Percentiles rank a stretch among this genome's conserved stretches.
phyloP scores from a whole-genome alignment of 2,329 filamentous ascomycete genomes.

The Pseudohalonectria lignicola region DNA sequence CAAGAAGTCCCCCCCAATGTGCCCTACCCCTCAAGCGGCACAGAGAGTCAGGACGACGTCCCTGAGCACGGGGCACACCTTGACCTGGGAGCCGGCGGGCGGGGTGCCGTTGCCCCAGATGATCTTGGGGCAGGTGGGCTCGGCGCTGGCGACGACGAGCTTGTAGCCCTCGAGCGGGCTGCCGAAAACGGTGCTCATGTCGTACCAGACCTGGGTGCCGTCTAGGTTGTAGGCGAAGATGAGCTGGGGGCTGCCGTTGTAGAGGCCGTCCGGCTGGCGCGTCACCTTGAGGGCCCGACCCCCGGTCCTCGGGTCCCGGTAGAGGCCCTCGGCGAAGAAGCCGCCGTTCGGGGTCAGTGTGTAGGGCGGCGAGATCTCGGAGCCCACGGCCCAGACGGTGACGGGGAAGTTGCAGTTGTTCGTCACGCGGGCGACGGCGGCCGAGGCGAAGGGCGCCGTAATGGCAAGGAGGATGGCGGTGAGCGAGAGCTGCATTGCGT shows the following conservation, averaged over 20 bases:
- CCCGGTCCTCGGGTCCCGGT: conserved; percentile 22
- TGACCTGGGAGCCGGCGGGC: conserved; percentile 24
- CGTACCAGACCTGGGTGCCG: conserved; percentile 23
- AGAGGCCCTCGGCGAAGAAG: conserved; percentile 20
- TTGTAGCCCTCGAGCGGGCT: conserved; percentile 22
- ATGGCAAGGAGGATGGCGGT: conserved; percentile 12
- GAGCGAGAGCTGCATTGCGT: conserved; percentile 12
- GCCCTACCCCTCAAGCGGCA: conserved; percentile 15
- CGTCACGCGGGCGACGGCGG: conserved; percentile 17
- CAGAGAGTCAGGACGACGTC: conserved; percentile 25
- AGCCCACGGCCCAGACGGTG: conserved; percentile 27
- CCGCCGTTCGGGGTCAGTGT: conserved; percentile 15
- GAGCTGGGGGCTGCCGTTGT: conserved; percentile 26
- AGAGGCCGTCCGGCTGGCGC: conserved; percentile 20
- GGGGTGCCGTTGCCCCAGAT: conserved; percentile 22
- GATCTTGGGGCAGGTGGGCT: conserved; percentile 21
- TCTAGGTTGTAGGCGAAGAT: conserved; percentile 27
- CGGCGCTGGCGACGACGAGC: conserved; percentile 16
- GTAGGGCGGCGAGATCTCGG: conserved; percentile 12
- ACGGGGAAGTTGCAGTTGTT: conserved; percentile 24
- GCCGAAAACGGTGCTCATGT: conserved; percentile 28
- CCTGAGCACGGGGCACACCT: conserved; percentile 19
- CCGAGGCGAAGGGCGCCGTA: conserved; percentile 8
- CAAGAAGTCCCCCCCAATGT: no score
- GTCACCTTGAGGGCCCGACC: conserved; percentile 28